phyloP scores from a whole-genome alignment of 768 basidiomycete genomes.

The Melanogaster broomeanus region DNA sequence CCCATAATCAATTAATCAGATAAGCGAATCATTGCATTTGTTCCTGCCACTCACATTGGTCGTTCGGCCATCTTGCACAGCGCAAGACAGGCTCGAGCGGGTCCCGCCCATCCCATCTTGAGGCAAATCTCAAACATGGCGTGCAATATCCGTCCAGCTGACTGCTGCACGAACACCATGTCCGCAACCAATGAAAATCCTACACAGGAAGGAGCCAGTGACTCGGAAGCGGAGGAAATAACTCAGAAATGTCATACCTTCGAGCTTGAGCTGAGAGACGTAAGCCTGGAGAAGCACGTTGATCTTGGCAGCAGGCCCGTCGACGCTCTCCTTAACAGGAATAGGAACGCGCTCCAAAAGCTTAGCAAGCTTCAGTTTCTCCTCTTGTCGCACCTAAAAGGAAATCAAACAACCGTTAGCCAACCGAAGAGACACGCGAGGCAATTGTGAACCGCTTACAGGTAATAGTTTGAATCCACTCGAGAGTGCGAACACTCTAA shows the following conservation, averaged over 20 bases:
- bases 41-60: conserved; percentile 56
- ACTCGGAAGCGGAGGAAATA: neutral
- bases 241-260: conserved; percentile 47
- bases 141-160: conserved; percentile 93
- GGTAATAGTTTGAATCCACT: conserved; percentile 95
- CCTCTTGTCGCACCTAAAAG: conserved; percentile 65
- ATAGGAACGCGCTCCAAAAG: conserved; percentile 94
- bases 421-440: neutral
- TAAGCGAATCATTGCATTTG: neutral
- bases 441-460: conserved; percentile 36
- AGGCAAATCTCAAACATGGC: conserved; percentile 98
- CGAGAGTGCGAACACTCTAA: conserved; percentile 92
- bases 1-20: neutral
- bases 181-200: conserved; percentile 86
- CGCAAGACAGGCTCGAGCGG: conserved; percentile 87
- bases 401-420: neutral
- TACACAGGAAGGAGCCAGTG: conserved; percentile 20
- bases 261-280: conserved; percentile 91
- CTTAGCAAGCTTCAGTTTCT: conserved; percentile 89
- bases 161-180: conserved; percentile 97
- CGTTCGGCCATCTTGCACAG: conserved; percentile 96
- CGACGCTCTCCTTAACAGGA: conserved; percentile 94
- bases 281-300: conserved; percentile 95
- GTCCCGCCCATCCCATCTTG: conserved; percentile 97
- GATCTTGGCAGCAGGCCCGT: conserved; percentile 96